Evolutionary conservation across 441 rosid species (phyloP), one percentile per base, ranked within the genome.

Genomic region (Jatropha podagrica): DNA sequence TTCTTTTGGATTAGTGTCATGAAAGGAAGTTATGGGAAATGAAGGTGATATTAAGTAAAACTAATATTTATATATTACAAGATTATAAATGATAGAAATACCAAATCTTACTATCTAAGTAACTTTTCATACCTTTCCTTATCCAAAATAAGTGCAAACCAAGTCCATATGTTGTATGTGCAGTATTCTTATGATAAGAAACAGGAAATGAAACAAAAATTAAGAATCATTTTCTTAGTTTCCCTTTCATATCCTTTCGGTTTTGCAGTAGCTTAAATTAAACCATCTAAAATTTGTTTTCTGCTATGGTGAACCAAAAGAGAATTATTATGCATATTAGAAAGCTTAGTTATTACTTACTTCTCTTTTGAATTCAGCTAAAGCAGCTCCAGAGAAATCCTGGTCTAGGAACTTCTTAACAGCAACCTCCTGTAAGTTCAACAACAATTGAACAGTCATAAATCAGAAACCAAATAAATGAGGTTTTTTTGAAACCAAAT

Each of bases 351-450:
- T 75, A 73, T 81, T 76, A 80, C 96, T 92, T 91, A 94, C 99
- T 87, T 96, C 99, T 77, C 98, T 88, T 85, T 86, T 94, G 83
- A 96, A 96, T 88, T 96, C 99, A 65, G 87, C 94, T 83, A 96
- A 87, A 76, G 98, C 98, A 81, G 90, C 98, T 68, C 98, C 99
- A 37, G 97, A 96, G 89, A 96, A 94, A 86, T 94, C 99, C 85
- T 96, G 99, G 81, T 96, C 99, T 83, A 96, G 84, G 84, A 96
- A 96, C 87, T 96, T 96, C 92, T 96, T 96, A 76, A 96, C 99
- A 27, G 99, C 98, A 76, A 94, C 99, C 91, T 96, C 99, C 99
- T 96, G 88, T 26, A 73, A 61, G 77, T 68, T 73, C 72, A 77
- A 80, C 72, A 81, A 65, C 77, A 77, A 69, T 79, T 27, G 61